Conservation (phyloP, 202 grass and related monocot genomes). For the Musa balbisiana region DNA sequence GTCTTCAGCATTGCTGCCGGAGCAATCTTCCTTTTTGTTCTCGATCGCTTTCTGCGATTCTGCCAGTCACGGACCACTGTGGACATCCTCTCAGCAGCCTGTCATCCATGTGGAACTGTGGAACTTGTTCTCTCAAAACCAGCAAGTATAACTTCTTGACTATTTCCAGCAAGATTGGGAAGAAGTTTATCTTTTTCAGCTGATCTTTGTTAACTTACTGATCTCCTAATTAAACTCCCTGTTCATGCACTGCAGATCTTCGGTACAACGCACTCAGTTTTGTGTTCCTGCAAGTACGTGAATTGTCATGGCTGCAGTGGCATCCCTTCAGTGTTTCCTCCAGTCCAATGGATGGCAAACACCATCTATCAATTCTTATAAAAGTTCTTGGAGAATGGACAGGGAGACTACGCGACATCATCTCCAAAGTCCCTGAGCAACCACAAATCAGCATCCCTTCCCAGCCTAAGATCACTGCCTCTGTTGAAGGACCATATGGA, state of each 20-base stretch:
- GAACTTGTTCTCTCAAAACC: conserved; percentile 86
- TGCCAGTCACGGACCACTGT: conserved; percentile 80
- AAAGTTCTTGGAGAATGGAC: conserved; percentile 90
- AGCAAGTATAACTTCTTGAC: conserved; percentile 37
- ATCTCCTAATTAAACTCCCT: background rate
- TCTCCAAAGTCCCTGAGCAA: conserved; percentile 44
- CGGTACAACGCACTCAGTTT: conserved; percentile 84
- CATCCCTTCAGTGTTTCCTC: conserved; percentile 96
- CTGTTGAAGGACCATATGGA: conserved; percentile 80
- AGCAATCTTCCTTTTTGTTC: conserved; percentile 79
- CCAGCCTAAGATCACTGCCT: conserved; percentile 49
- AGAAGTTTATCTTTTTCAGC: too few relatives aligned
- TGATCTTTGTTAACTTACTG: background rate
- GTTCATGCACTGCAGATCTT: conserved; percentile 39
- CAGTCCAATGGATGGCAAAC: conserved; percentile 82
- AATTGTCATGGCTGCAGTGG: conserved; percentile 83
- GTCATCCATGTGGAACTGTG: conserved; percentile 66
- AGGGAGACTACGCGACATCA: conserved; percentile 49
- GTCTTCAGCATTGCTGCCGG: conserved; percentile 68
- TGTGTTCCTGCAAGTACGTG: conserved; percentile 78
- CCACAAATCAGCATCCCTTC: conserved; percentile 20
- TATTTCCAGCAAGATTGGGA: background rate
- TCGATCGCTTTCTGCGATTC: conserved; percentile 82
- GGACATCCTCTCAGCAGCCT: conserved; percentile 66
- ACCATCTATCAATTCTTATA: conserved; percentile 83